Conservation (phyloP, 352 stramenopile species). For the Nothophytophthora sp. region DNA sequence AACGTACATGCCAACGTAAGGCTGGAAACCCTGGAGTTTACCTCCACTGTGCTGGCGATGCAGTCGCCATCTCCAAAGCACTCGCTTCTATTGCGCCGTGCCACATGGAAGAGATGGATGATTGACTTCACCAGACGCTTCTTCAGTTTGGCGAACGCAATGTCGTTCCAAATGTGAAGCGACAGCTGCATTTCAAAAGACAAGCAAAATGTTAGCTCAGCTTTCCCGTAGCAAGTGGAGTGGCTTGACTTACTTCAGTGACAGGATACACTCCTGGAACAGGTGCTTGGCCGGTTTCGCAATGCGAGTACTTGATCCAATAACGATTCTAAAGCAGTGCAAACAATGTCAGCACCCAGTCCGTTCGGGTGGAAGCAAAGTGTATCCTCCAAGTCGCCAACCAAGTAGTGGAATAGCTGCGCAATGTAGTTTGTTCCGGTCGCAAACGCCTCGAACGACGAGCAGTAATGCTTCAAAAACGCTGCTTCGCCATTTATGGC, state of each 20-base stretch:
- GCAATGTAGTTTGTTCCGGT: conserved; percentile 82
- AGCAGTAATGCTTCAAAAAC: conserved; percentile 72
- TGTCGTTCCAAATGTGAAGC: conserved; percentile 86
- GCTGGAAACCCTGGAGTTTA: conserved; percentile 11
- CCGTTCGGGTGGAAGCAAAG: not conserved
- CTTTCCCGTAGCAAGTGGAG: no score
- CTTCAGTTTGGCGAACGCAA: conserved; percentile 72
- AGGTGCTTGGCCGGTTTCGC: conserved; percentile 78
- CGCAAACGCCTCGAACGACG: conserved; percentile 68
- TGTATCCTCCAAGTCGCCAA: conserved; percentile 6
- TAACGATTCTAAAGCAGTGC: conserved; percentile 63
- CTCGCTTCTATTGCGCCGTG: conserved; percentile 52
- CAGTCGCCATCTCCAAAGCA: conserved; percentile 76
- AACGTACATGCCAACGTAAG: not conserved
- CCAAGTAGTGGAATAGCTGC: conserved; percentile 83
- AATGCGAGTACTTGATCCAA: conserved; percentile 89
- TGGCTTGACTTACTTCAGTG: conserved; percentile 73
- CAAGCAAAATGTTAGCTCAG: no score
- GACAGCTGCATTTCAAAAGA: conserved; percentile 53
- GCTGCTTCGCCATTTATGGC: conserved; percentile 58
- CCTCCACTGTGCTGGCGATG: conserved; percentile 70
- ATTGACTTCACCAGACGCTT: conserved; percentile 64
- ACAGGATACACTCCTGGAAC: conserved; percentile 84
- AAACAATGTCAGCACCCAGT: not conserved
- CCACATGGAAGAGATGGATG: conserved; percentile 64